phyloP scores from a whole-genome alignment of 116 monocot genomes.

The Zostera marina region DNA sequence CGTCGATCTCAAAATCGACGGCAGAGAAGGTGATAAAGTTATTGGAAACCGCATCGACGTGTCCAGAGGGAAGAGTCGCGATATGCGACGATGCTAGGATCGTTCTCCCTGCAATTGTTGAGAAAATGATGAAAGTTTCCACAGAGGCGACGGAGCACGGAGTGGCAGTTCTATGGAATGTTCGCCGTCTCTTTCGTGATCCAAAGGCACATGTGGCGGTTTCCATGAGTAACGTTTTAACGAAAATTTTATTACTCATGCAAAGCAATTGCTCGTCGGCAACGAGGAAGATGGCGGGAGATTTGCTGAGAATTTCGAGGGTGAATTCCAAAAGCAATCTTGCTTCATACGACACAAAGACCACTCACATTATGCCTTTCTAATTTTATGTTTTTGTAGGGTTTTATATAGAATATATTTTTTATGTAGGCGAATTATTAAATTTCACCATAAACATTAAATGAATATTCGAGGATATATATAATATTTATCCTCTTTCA shows the following conservation, averaged over 20 bases:
- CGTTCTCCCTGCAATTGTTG: slow-evolving; percentile 22
- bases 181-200: slow-evolving; percentile 51
- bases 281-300: slow-evolving; percentile 55
- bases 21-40: slow-evolving; percentile 35
- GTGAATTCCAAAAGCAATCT: slow-evolving; percentile 35
- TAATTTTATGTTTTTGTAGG: slow-evolving; percentile 9
- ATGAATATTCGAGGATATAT: too few species aligned
- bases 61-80: slow-evolving; percentile 44
- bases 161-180: slow-evolving; percentile 53
- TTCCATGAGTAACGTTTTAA: slow-evolving; percentile 37
- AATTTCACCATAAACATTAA: too few species aligned
- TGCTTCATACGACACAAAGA: slow-evolving; percentile 42
- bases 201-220: slow-evolving; percentile 43
- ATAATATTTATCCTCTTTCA: too few species aligned
- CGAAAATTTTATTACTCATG: slow-evolving; percentile 61
- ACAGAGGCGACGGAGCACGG: slow-evolving; percentile 48
- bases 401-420: too few species aligned
- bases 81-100: slow-evolving; percentile 20
- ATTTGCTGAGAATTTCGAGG: slow-evolving; percentile 50
- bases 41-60: slow-evolving; percentile 26
- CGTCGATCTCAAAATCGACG: neutral
- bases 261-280: slow-evolving; percentile 60
- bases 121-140: slow-evolving; percentile 58
- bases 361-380: slow-evolving; percentile 80
- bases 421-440: too few species aligned